Base-by-base conservation (phyloP, 192 early-diverging fungal species). In the Gamsiella multidivaricata region DNA sequence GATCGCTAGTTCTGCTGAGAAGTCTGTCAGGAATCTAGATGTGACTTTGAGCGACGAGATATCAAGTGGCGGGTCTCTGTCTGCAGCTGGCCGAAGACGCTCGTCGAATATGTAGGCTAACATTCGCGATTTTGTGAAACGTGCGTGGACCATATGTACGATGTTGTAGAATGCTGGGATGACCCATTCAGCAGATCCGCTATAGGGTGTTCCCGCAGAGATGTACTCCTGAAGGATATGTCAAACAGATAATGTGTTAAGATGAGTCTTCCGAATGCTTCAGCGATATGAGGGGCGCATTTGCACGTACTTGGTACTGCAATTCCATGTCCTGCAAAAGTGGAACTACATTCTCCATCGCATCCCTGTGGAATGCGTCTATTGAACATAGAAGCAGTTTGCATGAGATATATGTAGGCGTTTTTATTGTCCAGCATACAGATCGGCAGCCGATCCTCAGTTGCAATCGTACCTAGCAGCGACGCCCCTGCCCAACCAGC, bases 381-480 rank as follows among this genome's bases (percentile, higher is more conserved):
- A 50, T 11, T 14, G n/a, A n/a, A n/a, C n/a, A n/a, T n/a, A n/a
- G n/a, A n/a, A n/a, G n/a, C n/a, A n/a, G n/a, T n/a, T n/a, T n/a
- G n/a, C n/a, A n/a, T n/a, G n/a, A n/a, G n/a, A n/a, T n/a, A n/a
- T n/a, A n/a, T n/a, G n/a, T n/a, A n/a, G n/a, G n/a, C n/a, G n/a
- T n/a, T n/a, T n/a, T n/a, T n/a, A n/a, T n/a, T n/a, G n/a, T n/a
- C n/a, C n/a, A n/a, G n/a, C n/a, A n/a, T n/a, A n/a, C n/a, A n/a
- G n/a, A n/a, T n/a, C n/a, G n/a, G n/a, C n/a, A n/a, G n/a, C n/a
- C n/a, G n/a, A n/a, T n/a, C n/a, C n/a, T n/a, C n/a, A n/a, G n/a
- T n/a, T n/a, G n/a, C n/a, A n/a, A n/a, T n/a, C 61, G 34, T 74
- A 75, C 71, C 64, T 3, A 75, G 50, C 7, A 75, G 52, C 62